Evolutionary conservation across 352 stramenopile genomes (phyloP).

Genomic region (Phytophthora uliginosa): DNA sequence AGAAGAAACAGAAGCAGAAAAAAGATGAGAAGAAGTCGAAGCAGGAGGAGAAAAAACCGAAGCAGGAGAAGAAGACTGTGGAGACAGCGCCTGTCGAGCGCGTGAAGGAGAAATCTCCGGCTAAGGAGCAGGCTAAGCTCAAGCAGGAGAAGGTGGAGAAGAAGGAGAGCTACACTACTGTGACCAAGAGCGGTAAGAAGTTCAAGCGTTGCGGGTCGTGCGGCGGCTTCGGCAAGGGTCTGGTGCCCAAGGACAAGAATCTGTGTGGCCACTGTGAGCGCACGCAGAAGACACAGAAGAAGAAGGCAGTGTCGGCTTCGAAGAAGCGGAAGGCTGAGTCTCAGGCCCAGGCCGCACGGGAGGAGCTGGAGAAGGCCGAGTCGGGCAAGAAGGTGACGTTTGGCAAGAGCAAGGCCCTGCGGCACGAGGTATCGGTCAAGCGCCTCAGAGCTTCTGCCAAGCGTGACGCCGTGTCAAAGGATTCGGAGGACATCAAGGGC

Average conservation of each 20-base stretch:
- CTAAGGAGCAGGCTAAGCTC: slow-evolving; percentile 31
- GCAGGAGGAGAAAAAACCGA: slow-evolving; percentile 15
- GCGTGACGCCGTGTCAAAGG: slow-evolving; percentile 62
- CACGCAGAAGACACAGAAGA: slow-evolving; percentile 66
- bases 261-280: slow-evolving; percentile 84
- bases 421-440: slow-evolving; percentile 86
- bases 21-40: slow-evolving; percentile 27
- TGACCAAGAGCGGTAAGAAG: slow-evolving; percentile 77
- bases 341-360: slow-evolving; percentile 37
- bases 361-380: slow-evolving; percentile 40
- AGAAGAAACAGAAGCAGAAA: slow-evolving; percentile 25
- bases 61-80: slow-evolving; percentile 28
- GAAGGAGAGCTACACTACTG: slow-evolving; percentile 37
- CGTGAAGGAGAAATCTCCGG: slow-evolving; percentile 16
- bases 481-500: slow-evolving; percentile 72
- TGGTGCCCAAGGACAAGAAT: slow-evolving; percentile 72
- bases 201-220: slow-evolving; percentile 79
- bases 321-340: slow-evolving; percentile 78
- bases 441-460: slow-evolving; percentile 83
- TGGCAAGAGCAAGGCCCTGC: slow-evolving; percentile 86
- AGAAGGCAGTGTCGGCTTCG: slow-evolving; percentile 50
- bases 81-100: slow-evolving; percentile 31
- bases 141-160: slow-evolving; percentile 41
- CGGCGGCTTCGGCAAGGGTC: slow-evolving; percentile 78
- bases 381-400: slow-evolving; percentile 87